A percentile compares a stretch with the other conserved stretches of the same genome.
These are phyloP conservation scores for Daldinia grandis DNA, from an alignment of 495 filamentous ascomycete genomes.

Conservation along the genomic window DNA sequence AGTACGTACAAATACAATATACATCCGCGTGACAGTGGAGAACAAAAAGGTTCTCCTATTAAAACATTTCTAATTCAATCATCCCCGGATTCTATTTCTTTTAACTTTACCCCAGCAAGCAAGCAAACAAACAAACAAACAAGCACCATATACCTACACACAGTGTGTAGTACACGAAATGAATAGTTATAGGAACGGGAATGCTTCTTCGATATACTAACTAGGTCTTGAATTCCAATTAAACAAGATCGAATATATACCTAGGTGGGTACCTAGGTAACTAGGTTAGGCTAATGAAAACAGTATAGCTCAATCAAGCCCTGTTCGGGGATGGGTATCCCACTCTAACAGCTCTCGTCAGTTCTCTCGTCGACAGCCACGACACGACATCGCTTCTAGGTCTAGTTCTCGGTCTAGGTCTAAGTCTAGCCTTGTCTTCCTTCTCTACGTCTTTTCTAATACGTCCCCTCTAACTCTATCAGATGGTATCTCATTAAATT, in stretches of 20 bases:
- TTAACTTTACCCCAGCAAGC: neutral
- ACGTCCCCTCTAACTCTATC: conserved; percentile 22
- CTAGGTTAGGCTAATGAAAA: conserved; percentile 32
- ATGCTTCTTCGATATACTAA: conserved; percentile 7
- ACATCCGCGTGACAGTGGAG: neutral
- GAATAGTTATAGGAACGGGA: neutral
- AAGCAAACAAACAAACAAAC: too few species aligned
- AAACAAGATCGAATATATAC: neutral
- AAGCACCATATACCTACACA: neutral
- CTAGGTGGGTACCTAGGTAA: conserved; percentile 1
- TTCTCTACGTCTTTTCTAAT: conserved; percentile 18
- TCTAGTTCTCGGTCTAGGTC: conserved; percentile 35
- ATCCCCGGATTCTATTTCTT: neutral
- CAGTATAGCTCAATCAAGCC: conserved; percentile 14
- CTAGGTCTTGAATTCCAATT: conserved; percentile 5
- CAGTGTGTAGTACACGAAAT: neutral
- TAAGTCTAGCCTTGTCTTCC: conserved; percentile 18
- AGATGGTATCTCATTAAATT: conserved; percentile 37
- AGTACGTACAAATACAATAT: neutral
- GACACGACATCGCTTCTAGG: conserved; percentile 22
- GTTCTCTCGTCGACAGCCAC: neutral
- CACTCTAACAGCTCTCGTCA: neutral
- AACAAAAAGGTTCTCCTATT: conserved; percentile 7
- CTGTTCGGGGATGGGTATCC: conserved; percentile 8
- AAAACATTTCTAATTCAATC: conserved; percentile 17